A percentile compares a stretch with the other conserved stretches of the same genome.
Conservation (phyloP, 2,329 filamentous ascomycete species). For the Pseudonectria buxi region DNA sequence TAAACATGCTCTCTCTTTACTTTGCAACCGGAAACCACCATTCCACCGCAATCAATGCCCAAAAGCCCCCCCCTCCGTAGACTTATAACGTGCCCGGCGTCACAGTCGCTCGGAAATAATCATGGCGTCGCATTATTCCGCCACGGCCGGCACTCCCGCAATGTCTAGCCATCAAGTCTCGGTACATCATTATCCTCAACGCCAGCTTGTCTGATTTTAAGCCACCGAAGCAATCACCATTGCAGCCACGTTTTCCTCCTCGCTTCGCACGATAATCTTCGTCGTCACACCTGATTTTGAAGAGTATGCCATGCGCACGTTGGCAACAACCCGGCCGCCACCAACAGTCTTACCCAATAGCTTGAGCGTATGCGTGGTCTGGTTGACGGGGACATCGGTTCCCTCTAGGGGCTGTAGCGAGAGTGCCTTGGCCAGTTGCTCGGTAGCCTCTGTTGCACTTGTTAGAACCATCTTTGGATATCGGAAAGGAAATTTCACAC, state of each 20-base stretch:
- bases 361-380: constrained; percentile 89
- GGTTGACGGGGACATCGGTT: constrained; percentile 81
- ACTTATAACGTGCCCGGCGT: constrained; percentile 3
- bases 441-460: constrained; percentile 67
- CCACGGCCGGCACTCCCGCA: constrained; percentile 6
- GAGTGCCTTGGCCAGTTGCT: constrained; percentile 77
- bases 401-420: constrained; percentile 92
- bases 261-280: constrained; percentile 86
- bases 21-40: no score
- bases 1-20: no score
- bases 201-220: constrained; percentile 40
- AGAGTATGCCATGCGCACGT: constrained; percentile 88
- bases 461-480: constrained; percentile 14
- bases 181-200: constrained; percentile 31
- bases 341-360: constrained; percentile 91
- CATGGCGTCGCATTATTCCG: constrained; percentile 17
- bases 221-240: constrained; percentile 80
- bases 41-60: no score
- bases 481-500: background rate
- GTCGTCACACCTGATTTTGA: constrained; percentile 90
- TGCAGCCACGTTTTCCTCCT: constrained; percentile 85
- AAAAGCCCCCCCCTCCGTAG: no score
- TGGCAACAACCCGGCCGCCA: constrained; percentile 81
- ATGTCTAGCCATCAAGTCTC: constrained; percentile 26
- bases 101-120: constrained; percentile 10